A percentile compares a stretch with the other conserved stretches of the same genome.
Conservation (phyloP, 2,329 filamentous ascomycete genomes). For the Blastomyces silverae region DNA sequence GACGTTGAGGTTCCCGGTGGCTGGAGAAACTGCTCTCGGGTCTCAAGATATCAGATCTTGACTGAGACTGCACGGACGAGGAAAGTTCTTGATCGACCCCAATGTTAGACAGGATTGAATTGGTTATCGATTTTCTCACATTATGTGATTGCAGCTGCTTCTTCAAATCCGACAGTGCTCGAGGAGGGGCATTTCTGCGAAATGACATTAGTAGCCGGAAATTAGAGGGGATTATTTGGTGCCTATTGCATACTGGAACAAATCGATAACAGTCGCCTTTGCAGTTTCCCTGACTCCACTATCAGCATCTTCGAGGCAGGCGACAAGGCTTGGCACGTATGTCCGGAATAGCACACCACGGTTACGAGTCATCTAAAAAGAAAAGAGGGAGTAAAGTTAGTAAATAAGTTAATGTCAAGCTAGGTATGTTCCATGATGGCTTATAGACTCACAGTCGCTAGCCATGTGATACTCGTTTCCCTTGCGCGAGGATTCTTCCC, state of each 20-base stretch:
- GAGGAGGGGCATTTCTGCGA: constrained; percentile 63
- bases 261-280: constrained; percentile 73
- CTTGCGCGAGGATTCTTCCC: constrained; percentile 79
- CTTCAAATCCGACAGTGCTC: constrained; percentile 82
- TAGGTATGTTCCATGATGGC: constrained; percentile 10
- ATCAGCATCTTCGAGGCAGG: constrained; percentile 83
- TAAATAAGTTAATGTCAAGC: constrained; percentile 14
- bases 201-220: constrained; percentile 1
- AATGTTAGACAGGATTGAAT: constrained; percentile 70
- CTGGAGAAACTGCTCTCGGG: constrained; percentile 26
- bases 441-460: constrained; percentile 57
- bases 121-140: constrained; percentile 77
- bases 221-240: not conserved
- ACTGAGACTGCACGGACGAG: constrained; percentile 22
- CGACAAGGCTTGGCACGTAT: constrained; percentile 77
- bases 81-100: constrained; percentile 34
- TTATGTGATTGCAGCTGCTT: constrained; percentile 76
- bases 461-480: constrained; percentile 77
- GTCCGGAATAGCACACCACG: constrained; percentile 71
- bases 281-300: constrained; percentile 78
- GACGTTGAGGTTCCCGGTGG: constrained; percentile 25
- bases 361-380: constrained; percentile 66
- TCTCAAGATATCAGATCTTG: constrained; percentile 23
- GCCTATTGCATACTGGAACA: constrained; percentile 60
- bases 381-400: not conserved